Evolutionary conservation across 345 rosid species (phyloP).

Genomic region (Populus davidiana): DNA sequence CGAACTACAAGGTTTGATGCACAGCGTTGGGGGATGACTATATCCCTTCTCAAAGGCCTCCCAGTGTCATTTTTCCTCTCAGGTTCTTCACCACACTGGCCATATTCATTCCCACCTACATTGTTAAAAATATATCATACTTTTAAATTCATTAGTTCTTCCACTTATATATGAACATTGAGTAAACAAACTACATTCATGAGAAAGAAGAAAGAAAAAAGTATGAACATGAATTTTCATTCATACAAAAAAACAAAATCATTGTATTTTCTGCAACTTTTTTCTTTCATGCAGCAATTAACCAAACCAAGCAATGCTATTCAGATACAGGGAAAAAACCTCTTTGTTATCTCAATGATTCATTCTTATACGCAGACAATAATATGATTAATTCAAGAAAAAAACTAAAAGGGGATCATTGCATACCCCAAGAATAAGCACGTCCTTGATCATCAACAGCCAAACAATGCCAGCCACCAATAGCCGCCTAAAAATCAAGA

Average conservation of each 20-base stretch:
- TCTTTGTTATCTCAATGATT: background rate
- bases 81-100: conserved; percentile 99
- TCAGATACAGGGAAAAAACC: background rate
- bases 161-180: background rate
- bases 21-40: conserved; percentile 91
- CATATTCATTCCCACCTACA: conserved; percentile 97
- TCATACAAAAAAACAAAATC: background rate
- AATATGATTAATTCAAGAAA: background rate
- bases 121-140: conserved; percentile 2
- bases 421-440: conserved; percentile 94
- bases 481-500: conserved; percentile 65
- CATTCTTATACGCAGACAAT: background rate
- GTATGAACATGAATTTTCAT: background rate
- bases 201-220: background rate
- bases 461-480: conserved; percentile 99
- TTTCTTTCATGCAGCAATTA: background rate
- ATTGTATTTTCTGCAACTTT: background rate
- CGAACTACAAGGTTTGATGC: conserved; percentile 80
- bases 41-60: conserved; percentile 78
- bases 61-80: conserved; percentile 80
- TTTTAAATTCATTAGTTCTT: conserved; percentile 3
- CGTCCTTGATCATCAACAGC: conserved; percentile 99
- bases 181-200: background rate
- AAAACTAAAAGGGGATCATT: background rate
- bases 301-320: background rate